Evolutionary conservation across 371 early-diverging fungal genomes (phyloP), one percentile per base, ranked within the genome.

Genomic region (Lichtheimia corymbifera): DNA sequence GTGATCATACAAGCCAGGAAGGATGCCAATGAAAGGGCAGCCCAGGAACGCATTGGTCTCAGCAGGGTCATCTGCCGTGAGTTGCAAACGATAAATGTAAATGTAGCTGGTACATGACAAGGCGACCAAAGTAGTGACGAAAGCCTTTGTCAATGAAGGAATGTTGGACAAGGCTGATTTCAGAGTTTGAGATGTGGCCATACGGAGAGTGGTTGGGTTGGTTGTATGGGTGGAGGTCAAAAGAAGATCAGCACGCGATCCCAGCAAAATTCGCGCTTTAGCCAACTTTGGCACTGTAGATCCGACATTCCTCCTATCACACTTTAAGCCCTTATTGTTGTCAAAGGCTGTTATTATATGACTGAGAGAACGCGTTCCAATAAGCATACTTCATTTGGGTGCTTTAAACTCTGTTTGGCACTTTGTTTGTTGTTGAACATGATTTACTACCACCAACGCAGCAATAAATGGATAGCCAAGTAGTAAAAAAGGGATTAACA

Each of bases 1-100:
- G 5, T 35, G 35, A 35, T 35, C 65, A 67, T 74, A 81, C 81
- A 72, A 66, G 66, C 78, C 81, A 59, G 81, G 81, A 12, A 81
- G 64, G 27, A 81, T 65, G 12, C 78, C 78, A 58, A 81, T 62
- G 43, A 77, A 65, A 3, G 80, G 77, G 58, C 77, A 72, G 17
- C 57, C 55, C 5, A 25, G 28, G 47, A 53, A 58, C 5, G 61
- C 54, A 25, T 51, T 52, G 20, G 64, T 44, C 12, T 20, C 42
- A 20, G 61, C 45, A 42, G 70, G 65, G 14, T 67, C 65, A 45
- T 72, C 74, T 25, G 65, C 60, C 43, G 59, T 60, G 4, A 53
- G 22, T 45, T 62, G 57, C 42, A 61, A 42, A 35, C 68, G 72
- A 56, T 78, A 78, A 17, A 59, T 67, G 57, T 73, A 70, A 27